A percentile compares a stretch with the other conserved stretches of the same genome.
Conservation (phyloP, 2,329 filamentous ascomycete species). For the Aspergillus fumigatiaffinis region DNA sequence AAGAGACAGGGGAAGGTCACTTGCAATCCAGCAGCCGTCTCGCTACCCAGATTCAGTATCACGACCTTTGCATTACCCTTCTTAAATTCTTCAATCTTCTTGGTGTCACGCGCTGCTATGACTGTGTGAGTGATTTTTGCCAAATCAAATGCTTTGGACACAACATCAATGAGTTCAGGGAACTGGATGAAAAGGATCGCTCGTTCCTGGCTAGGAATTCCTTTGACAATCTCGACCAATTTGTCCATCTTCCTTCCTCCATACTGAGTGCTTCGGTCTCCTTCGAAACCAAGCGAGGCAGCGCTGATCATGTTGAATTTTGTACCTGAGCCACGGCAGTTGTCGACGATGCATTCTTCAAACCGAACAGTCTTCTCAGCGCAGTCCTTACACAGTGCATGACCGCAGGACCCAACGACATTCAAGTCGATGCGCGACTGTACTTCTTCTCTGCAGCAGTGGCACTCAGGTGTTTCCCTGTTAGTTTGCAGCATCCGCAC, state of each 20-base stretch:
- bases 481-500: slow-evolving; percentile 17
- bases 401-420: slow-evolving; percentile 50
- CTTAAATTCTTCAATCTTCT: slow-evolving; percentile 42
- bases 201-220: slow-evolving; percentile 44
- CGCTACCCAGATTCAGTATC: slow-evolving; percentile 54
- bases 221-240: slow-evolving; percentile 43
- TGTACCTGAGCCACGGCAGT: slow-evolving; percentile 40
- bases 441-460: slow-evolving; percentile 27
- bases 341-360: slow-evolving; percentile 38
- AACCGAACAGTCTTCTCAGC: slow-evolving; percentile 15
- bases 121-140: slow-evolving; percentile 31
- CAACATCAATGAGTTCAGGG: slow-evolving; percentile 40
- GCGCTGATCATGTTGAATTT: slow-evolving; percentile 40
- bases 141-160: slow-evolving; percentile 23
- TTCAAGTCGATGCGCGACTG: slow-evolving; percentile 29
- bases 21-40: slow-evolving; percentile 59
- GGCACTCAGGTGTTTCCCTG: slow-evolving; percentile 22
- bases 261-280: slow-evolving; percentile 15
- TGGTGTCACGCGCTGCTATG: slow-evolving; percentile 31
- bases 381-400: slow-evolving; percentile 47
- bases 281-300: slow-evolving; percentile 31
- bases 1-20: slow-evolving; percentile 20
- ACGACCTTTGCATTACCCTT: slow-evolving; percentile 45
- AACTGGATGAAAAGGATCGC: slow-evolving; percentile 56
- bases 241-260: slow-evolving; percentile 49